Conservation (phyloP, 495 filamentous ascomycete species). For the Penicillium odoratum region DNA sequence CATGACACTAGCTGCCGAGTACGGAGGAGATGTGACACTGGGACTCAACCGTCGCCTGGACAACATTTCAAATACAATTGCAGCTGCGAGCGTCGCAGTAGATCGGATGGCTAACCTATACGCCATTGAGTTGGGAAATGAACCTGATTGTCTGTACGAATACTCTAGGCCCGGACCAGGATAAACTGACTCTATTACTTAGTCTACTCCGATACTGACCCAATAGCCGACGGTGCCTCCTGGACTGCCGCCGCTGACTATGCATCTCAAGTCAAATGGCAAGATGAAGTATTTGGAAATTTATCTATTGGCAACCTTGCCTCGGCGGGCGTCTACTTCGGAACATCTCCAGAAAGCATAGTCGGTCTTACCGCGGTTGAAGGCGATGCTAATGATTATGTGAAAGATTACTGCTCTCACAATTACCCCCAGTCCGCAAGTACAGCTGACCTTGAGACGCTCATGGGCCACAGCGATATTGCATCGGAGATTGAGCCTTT, state of each 20-base stretch:
- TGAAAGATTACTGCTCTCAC: slow-evolving; percentile 57
- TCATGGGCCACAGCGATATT: slow-evolving; percentile 56
- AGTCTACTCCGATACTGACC: slow-evolving; percentile 33
- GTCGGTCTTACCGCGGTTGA: slow-evolving; percentile 51
- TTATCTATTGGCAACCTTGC: slow-evolving; percentile 46
- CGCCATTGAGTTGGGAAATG: slow-evolving; percentile 62
- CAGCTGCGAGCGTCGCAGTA: slow-evolving; percentile 50
- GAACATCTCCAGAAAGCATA: slow-evolving; percentile 51
- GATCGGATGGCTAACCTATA: slow-evolving; percentile 49
- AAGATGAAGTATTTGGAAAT: slow-evolving; percentile 49
- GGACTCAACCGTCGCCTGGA: slow-evolving; percentile 60
- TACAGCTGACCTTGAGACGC: slow-evolving; percentile 28
- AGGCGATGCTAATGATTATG: slow-evolving; percentile 45
- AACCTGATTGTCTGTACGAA: slow-evolving; percentile 54
- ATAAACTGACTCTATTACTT: not conserved
- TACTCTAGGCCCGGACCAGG: not conserved
- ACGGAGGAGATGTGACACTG: slow-evolving; percentile 54
- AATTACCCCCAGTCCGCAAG: slow-evolving; percentile 59
- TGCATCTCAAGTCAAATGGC: slow-evolving; percentile 56
- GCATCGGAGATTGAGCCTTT: slow-evolving; percentile 48
- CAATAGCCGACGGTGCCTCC: slow-evolving; percentile 49
- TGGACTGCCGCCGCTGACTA: slow-evolving; percentile 57
- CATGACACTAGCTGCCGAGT: slow-evolving; percentile 51
- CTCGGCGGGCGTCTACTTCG: slow-evolving; percentile 60
- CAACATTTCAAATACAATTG: slow-evolving; percentile 55